Percentiles rank a stretch among this genome's conserved stretches.
Evolutionary conservation across 2,329 filamentous ascomycete genomes (phyloP).

Genomic region (Chaetomium globosum): DNA sequence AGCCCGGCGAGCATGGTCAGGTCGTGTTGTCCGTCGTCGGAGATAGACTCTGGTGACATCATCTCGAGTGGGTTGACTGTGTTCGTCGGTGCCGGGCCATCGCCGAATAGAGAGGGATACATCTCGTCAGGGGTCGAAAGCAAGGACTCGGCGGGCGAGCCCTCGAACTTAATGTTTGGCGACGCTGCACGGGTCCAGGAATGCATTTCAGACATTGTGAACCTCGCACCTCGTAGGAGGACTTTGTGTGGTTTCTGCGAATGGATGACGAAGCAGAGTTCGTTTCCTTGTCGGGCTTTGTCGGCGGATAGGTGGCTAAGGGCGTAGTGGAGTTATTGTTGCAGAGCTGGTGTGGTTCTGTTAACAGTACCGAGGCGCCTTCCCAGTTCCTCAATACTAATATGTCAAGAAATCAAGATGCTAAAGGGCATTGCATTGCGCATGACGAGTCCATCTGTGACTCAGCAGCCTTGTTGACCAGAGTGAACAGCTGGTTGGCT

Average conservation of each 20-base stretch:
- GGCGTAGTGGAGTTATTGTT: constrained; percentile 13
- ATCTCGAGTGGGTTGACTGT: constrained; percentile 53
- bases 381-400: constrained; percentile 47
- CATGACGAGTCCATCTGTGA: constrained; percentile 37
- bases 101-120: constrained; percentile 53
- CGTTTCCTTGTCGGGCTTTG: constrained; percentile 24
- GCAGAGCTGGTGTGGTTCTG: constrained; percentile 25
- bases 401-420: constrained; percentile 35
- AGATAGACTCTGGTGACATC: constrained; percentile 52
- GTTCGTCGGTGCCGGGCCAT: constrained; percentile 39
- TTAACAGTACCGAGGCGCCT: constrained; percentile 44
- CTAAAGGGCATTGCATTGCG: constrained; percentile 35
- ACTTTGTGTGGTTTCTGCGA: constrained; percentile 33
- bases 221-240: constrained; percentile 31
- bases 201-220: constrained; percentile 43
- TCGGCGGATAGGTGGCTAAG: constrained; percentile 13
- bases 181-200: constrained; percentile 47
- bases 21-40: constrained; percentile 42
- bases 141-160: constrained; percentile 58
- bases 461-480: constrained; percentile 32
- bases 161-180: constrained; percentile 55
- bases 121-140: constrained; percentile 54
- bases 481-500: constrained; percentile 30
- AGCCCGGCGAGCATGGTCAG: constrained; percentile 37
- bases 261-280: constrained; percentile 5